Evolutionary conservation across 2,329 filamentous ascomycete species (phyloP).

Genomic region (Polytolypa hystricis): DNA sequence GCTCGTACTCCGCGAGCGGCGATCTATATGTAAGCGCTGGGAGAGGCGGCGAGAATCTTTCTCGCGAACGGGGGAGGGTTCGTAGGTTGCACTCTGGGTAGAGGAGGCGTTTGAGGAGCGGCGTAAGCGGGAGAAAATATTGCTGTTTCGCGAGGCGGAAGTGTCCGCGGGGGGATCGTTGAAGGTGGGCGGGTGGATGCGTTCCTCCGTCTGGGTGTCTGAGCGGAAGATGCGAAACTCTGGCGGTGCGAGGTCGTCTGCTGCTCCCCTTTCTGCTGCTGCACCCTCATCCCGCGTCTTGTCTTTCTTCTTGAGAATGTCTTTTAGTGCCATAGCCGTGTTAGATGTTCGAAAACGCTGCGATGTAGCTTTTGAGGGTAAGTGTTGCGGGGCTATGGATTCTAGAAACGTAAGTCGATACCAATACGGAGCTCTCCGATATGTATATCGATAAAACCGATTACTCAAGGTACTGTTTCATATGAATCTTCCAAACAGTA

Average conservation of each 20-base stretch:
- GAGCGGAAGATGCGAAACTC: conserved; percentile 77
- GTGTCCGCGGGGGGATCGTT: conserved; percentile 21
- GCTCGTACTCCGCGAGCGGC: conserved; percentile 38
- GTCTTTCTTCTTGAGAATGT: conserved; percentile 54
- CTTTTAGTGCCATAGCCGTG: conserved; percentile 45
- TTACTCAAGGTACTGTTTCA: too few species aligned
- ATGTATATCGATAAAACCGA: too few species aligned
- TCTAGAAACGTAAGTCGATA: too few species aligned
- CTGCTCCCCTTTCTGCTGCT: conserved; percentile 8
- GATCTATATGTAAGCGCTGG: conserved; percentile 54
- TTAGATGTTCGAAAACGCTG: too few species aligned
- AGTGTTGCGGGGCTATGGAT: too few species aligned
- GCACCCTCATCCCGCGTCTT: conserved; percentile 27
- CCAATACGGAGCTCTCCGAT: too few species aligned
- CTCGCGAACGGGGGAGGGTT: conserved; percentile 8
- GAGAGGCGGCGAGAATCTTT: conserved; percentile 40
- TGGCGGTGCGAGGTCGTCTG: conserved; percentile 31
- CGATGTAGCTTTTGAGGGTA: neutral
- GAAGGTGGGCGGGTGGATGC: conserved; percentile 58
- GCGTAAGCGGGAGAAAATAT: conserved; percentile 25
- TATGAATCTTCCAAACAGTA: too few species aligned
- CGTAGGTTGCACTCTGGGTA: neutral
- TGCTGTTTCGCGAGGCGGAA: conserved; percentile 12
- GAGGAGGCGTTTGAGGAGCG: conserved; percentile 16
- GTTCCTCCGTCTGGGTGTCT: conserved; percentile 69